phyloP scores from a whole-genome alignment of 73 alveolate species.

The Tetrahymena borealis region DNA sequence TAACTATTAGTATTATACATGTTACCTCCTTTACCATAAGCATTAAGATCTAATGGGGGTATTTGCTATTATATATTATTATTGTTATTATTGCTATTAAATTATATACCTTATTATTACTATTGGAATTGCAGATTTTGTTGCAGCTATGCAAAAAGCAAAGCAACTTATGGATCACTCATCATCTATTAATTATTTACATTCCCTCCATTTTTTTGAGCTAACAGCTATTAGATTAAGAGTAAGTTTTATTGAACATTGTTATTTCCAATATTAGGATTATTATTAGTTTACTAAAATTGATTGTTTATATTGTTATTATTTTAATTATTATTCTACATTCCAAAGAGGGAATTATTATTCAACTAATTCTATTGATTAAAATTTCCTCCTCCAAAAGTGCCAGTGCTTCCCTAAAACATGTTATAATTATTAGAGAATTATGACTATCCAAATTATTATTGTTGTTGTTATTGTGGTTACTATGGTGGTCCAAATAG shows the following conservation, averaged over 20 bases:
- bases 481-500: background rate
- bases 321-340: background rate
- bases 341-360: background rate
- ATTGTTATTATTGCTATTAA: too few relatives aligned
- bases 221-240: background rate
- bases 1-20: background rate
- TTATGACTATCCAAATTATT: background rate
- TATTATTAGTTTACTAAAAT: background rate
- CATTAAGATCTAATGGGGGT: background rate
- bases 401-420: background rate
- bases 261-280: background rate
- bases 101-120: background rate
- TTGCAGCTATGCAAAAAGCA: background rate
- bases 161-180: background rate
- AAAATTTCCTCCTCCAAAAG: background rate
- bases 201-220: too few relatives aligned
- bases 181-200: background rate
- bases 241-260: background rate
- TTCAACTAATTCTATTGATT: background rate
- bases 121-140: background rate
- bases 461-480: background rate
- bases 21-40: background rate
- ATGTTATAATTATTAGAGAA: background rate
- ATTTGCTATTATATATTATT: background rate
- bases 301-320: background rate